phyloP scores from a whole-genome alignment of 108 stramenopile genomes.

The Schizochytrium sp. region DNA sequence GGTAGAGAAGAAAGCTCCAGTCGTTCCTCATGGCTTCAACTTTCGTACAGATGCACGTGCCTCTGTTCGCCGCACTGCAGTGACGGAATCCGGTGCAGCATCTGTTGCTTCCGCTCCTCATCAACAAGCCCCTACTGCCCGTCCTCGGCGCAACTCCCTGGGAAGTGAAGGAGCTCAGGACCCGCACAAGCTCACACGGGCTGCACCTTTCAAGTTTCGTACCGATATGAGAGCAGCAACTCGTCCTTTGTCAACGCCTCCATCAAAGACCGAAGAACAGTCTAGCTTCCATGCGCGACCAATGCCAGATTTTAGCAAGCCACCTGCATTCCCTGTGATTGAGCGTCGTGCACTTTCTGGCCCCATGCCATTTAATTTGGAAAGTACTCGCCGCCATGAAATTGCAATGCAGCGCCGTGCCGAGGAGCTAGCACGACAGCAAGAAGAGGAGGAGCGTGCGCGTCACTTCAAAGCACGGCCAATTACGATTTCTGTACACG shows the following conservation, averaged over 20 bases:
- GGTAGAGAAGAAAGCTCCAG: constrained; percentile 42
- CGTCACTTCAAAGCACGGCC: constrained; percentile 52
- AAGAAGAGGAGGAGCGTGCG: constrained; percentile 45
- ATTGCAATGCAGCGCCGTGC: neutral
- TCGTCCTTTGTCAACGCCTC: neutral
- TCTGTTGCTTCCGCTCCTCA: neutral
- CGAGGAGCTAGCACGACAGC: neutral
- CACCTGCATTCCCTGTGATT: constrained; percentile 4
- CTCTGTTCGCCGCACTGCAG: neutral
- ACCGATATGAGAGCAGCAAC: neutral
- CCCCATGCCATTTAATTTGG: neutral
- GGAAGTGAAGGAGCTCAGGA: neutral
- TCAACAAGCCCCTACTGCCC: neutral
- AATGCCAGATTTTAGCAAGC: constrained; percentile 26
- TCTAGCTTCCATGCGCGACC: neutral
- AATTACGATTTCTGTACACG: neutral
- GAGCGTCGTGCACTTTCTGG: neutral
- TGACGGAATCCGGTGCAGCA: neutral
- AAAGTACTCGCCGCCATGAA: neutral
- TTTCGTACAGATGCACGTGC: constrained; percentile 23
- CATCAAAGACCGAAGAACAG: neutral
- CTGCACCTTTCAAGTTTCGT: neutral
- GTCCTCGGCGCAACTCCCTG: neutral
- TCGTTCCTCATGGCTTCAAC: neutral
- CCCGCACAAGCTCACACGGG: neutral